Base-by-base conservation (phyloP, 1,139 yeast genomes). In the Kodamaea alishanica region DNA sequence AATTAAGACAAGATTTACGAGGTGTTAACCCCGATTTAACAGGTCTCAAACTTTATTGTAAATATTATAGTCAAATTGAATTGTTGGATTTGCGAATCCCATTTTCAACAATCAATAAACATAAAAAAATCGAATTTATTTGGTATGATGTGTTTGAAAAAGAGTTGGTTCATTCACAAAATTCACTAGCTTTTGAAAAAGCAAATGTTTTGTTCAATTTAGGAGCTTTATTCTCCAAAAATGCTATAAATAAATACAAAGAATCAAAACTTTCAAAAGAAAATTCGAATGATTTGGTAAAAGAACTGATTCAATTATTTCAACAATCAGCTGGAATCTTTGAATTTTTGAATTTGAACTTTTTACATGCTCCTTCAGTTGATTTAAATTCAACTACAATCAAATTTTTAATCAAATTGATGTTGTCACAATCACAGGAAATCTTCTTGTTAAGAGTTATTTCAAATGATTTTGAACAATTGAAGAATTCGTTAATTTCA, bases 391-490 rank as follows among this genome's bases (percentile, higher is more conserved):
- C 84, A 36, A 78, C 82, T 26, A 81, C 89, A 1, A 79, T 87
- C 12, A 73, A 72, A 37, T 84, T 87, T 35, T 70, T 90, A 40
- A 61, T 73, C 10, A 75, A 74, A 47, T 60, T 90, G 43, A 78
- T 82, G 78, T 67, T 88, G 42, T 94, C 95, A 0, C 96, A 92
- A 58, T 86, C 94, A 2, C 97, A 89, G 56, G 97, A 92, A 51
- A 74, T 85, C 8, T 89, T 90, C 55, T 65, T 84, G 5, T 63
- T 83, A 52, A 84, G 79, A 48, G 75, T 82, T 24, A 61, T 88
- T 30, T 72, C 71, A 34, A 70, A 67, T 6, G 76, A 71, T 46
- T 50, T 65, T 37, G 67, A 67, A 26, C 76, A 69, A 46, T 61
- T 64, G 35, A 81, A 80, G 52, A 80, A 83, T 32, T 77, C 92